Base-by-base conservation (phyloP, 108 stramenopile genomes). In the Nitzschia sp. region DNA sequence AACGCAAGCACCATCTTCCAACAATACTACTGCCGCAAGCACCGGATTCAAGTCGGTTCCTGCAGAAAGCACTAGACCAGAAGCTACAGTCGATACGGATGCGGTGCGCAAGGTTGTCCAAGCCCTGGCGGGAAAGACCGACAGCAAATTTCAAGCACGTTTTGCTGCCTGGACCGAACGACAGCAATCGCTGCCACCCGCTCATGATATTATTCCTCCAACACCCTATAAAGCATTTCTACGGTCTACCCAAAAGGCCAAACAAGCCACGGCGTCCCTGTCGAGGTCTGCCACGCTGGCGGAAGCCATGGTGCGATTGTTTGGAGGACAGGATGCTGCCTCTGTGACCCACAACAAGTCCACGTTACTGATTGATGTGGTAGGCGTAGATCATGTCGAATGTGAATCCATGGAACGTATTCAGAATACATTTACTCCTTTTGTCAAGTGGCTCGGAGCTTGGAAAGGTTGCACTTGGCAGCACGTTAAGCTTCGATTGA, bases 301-400 rank as follows among this genome's bases (percentile, higher is more conserved):
- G 14, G 87, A 93, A 59, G 86, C 88, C 12, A 20, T 93, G 34
- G 54, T 73, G 34, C 77, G 86, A 26, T 65, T 88, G 57, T 67
- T 73, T 7, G 57, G 82, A 15, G 53, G 86, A 48, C n/a, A 44
- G 10, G 58, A 52, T 12, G 34, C 12, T 22, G 43, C 43, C 20
- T 17, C 12, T 44, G 11, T 34, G 29, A 34, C 29, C 3, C 29
- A 34, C 29, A 5, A 34, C 14, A 22, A 25, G 39, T 25, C 20
- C 14, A 57, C 24, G 26, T 61, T 89, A 20, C 57, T 75, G 58
- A 78, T 93, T 51, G 86, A 93, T 61, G 70, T 90, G 8, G 71
- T 93, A 34, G 92, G 92, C 21, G 86, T 83, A 20, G 92, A 93
- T 75, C 69, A 73, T 54, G 83, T 89, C 5, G 92, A 93, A 72